Evolutionary conservation across 257 asterid species (phyloP).

Genomic region (Buddleja alternifolia): DNA sequence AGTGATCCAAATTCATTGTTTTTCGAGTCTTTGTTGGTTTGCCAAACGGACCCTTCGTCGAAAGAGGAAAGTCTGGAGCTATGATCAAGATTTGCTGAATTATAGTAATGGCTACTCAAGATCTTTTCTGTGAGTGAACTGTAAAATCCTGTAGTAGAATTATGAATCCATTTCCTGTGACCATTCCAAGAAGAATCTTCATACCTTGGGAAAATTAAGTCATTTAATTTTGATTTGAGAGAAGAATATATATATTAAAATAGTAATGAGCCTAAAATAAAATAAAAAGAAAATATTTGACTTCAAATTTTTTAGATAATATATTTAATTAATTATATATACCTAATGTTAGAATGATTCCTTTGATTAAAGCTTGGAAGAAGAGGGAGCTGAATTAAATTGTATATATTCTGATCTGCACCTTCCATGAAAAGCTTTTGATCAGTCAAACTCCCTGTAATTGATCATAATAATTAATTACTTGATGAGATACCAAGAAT

Average conservation of each 20-base stretch:
- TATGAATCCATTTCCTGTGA: constrained; percentile 50
- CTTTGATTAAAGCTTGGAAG: constrained; percentile 55
- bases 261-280: constrained; percentile 26
- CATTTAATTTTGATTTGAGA: too few species aligned
- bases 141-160: constrained; percentile 28
- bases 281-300: neutral
- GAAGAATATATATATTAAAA: neutral
- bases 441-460: constrained; percentile 51
- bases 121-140: constrained; percentile 35
- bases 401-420: constrained; percentile 58
- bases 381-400: constrained; percentile 65
- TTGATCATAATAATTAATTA: too few species aligned
- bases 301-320: neutral
- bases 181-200: constrained; percentile 55
- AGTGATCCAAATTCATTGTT: constrained; percentile 28
- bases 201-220: constrained; percentile 35
- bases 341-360: constrained; percentile 53
- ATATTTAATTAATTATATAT: neutral
- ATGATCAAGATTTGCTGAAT: constrained; percentile 36
- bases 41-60: constrained; percentile 34
- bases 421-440: constrained; percentile 56
- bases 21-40: constrained; percentile 17
- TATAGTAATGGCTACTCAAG: constrained; percentile 32
- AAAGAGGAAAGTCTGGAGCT: constrained; percentile 34
- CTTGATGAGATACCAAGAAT: neutral